Conservation (phyloP, 2,329 filamentous ascomycete species). For the Curvularia eragrostidis region DNA sequence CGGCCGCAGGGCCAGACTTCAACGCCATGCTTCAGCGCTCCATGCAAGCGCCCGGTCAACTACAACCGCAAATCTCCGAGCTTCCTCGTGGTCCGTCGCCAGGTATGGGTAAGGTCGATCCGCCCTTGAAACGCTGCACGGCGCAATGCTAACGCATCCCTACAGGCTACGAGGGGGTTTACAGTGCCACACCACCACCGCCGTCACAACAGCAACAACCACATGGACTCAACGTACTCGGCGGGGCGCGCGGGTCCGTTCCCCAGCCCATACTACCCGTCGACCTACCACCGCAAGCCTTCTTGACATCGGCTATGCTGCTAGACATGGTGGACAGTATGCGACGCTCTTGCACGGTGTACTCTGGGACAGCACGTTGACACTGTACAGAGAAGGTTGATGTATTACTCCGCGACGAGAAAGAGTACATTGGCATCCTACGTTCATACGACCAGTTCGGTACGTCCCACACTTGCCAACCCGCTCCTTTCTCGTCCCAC, state of each 20-base stretch:
- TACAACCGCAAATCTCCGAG: constrained; percentile 30
- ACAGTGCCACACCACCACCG: constrained; percentile 51
- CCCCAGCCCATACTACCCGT: constrained; percentile 40
- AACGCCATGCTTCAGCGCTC: constrained; percentile 49
- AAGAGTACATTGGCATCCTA: constrained; percentile 90
- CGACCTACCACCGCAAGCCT: constrained; percentile 87
- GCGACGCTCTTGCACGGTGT: constrained; percentile 14
- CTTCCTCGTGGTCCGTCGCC: constrained; percentile 32
- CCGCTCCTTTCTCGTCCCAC: background rate
- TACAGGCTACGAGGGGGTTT: constrained; percentile 46
- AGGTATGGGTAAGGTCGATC: constrained; percentile 34
- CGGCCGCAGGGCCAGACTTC: constrained; percentile 44
- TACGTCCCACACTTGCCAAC: constrained; percentile 54
- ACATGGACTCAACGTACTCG: constrained; percentile 41
- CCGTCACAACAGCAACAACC: constrained; percentile 56
- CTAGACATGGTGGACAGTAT: constrained; percentile 95
- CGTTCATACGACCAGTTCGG: constrained; percentile 98
- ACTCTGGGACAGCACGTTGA: constrained; percentile 19
- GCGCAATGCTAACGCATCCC: constrained; percentile 26
- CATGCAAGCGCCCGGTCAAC: constrained; percentile 38
- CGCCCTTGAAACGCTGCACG: constrained; percentile 3
- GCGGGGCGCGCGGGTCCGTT: constrained; percentile 32
- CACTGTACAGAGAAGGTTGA: constrained; percentile 82
- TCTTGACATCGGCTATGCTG: constrained; percentile 94
- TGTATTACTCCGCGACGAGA: constrained; percentile 87